Percentiles rank a stretch among this genome's conserved stretches.
phyloP scores from a whole-genome alignment of 371 early-diverging fungal species.

The Saksenaea vasiformis region DNA sequence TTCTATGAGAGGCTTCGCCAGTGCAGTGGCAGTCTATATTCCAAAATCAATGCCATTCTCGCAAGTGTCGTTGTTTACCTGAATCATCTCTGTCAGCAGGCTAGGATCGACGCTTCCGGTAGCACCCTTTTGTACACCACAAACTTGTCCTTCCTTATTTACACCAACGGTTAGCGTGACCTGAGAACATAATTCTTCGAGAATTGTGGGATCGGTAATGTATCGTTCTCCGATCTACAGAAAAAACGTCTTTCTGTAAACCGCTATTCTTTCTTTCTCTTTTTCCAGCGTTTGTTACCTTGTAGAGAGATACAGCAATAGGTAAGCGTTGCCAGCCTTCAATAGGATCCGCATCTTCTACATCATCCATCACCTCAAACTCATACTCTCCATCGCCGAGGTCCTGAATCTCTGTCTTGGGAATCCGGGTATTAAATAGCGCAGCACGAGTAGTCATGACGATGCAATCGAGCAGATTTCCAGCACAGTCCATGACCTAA shows the following conservation, averaged over 20 bases:
- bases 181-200: slow-evolving; percentile 86
- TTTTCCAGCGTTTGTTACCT: slow-evolving; percentile 58
- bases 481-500: slow-evolving; percentile 83
- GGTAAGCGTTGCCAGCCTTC: slow-evolving; percentile 81
- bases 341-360: slow-evolving; percentile 79
- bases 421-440: slow-evolving; percentile 81
- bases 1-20: slow-evolving; percentile 60
- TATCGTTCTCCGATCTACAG: slow-evolving; percentile 77
- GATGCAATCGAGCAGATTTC: slow-evolving; percentile 85
- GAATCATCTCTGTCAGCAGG: slow-evolving; percentile 79
- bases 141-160: slow-evolving; percentile 76
- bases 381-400: slow-evolving; percentile 78
- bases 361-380: slow-evolving; percentile 87
- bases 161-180: slow-evolving; percentile 82
- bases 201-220: slow-evolving; percentile 83
- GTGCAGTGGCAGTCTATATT: slow-evolving; percentile 55
- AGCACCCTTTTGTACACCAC: slow-evolving; percentile 82
- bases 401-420: slow-evolving; percentile 75
- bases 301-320: slow-evolving; percentile 79
- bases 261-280: not conserved
- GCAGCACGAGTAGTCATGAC: slow-evolving; percentile 87
- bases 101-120: slow-evolving; percentile 78
- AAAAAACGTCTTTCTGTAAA: not conserved
- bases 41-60: not conserved
- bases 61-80: slow-evolving; percentile 36